phyloP scores from a whole-genome alignment of 495 filamentous ascomycete genomes.

The Aspergillus steynii region DNA sequence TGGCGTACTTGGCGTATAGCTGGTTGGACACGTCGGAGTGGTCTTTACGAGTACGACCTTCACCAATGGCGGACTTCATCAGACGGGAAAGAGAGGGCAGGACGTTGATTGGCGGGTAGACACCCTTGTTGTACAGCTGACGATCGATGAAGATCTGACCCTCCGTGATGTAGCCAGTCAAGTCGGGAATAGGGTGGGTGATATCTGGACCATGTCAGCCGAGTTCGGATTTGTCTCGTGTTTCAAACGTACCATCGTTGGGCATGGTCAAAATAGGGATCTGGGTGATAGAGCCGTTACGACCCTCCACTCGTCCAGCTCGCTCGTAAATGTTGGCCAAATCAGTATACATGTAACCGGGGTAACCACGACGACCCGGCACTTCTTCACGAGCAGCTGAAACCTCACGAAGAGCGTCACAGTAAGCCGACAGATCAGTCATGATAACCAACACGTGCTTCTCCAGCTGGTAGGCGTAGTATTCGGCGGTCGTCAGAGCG shows the following conservation, averaged over 20 bases:
- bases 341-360: conserved; percentile 99
- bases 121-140: conserved; percentile 90
- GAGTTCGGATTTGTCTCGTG: background rate
- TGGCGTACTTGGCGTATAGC: conserved; percentile 99
- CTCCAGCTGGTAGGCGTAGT: conserved; percentile 99
- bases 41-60: conserved; percentile 91
- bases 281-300: conserved; percentile 98
- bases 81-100: conserved; percentile 97
- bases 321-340: conserved; percentile 99
- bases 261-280: conserved; percentile 99
- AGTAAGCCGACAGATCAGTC: conserved; percentile 97
- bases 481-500: conserved; percentile 96
- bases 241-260: conserved; percentile 70
- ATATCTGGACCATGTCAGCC: conserved; percentile 64
- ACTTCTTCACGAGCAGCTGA: conserved; percentile 99
- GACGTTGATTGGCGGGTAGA: conserved; percentile 99
- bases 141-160: conserved; percentile 98
- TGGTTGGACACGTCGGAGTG: conserved; percentile 99
- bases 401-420: conserved; percentile 96
- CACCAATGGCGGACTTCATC: conserved; percentile 99
- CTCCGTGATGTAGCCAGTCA: conserved; percentile 98
- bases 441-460: conserved; percentile 99
- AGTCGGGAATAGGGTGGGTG: conserved; percentile 97
- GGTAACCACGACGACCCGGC: conserved; percentile 98
- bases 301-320: conserved; percentile 95